Base-by-base conservation (phyloP, 306 rosid species). In the Herpetospermum pedunculosum region DNA sequence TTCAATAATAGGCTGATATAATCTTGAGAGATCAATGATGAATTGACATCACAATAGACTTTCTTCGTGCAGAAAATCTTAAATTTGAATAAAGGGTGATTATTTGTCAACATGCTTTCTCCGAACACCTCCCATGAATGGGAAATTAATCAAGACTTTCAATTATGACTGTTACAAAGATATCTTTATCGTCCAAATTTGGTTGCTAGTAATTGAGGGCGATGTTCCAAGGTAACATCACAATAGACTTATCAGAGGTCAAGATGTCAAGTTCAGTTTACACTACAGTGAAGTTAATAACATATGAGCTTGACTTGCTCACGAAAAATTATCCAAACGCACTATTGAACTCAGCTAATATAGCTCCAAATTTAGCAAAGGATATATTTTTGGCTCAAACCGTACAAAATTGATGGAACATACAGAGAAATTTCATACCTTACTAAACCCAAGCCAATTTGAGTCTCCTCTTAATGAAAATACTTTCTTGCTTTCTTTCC, bases 391-490 rank as follows among this genome's bases (percentile, higher is more conserved):
- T 38, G 32, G 6, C 2, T 21, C 8, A 65, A 38, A 65, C 72
- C 12, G 19, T 3, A 23, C 52, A 21, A 40, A 65, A 40, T 38
- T 40, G 72, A 21, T 65, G 28, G 8, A 65, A 65, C 19, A 40
- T 26, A 65, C 8, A 18, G 43, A 18, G n/a, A 16, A 47, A 70
- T 16, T 44, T 13, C 6, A 58, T 86, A 90, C 98, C 98, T 92
- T 92, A 76, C 89, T 81, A 81, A 92, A 92, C 21, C 98, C 98
- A 78, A 92, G 97, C 98, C 98, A 92, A 71, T 90, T 92, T 26
- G 98, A 92, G 76, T 92, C 98, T 78, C 98, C 98, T 81, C 97
- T 87, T 78, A 84, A 87, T 38, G 98, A 88, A 84, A 84, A 86
- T 64, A 81, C 69, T 67, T 87, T 90, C 32, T 43, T 67, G 72